These are phyloP conservation scores for Xylaria venustula DNA, from an alignment of 495 filamentous ascomycete species.

Conservation along the genomic window DNA sequence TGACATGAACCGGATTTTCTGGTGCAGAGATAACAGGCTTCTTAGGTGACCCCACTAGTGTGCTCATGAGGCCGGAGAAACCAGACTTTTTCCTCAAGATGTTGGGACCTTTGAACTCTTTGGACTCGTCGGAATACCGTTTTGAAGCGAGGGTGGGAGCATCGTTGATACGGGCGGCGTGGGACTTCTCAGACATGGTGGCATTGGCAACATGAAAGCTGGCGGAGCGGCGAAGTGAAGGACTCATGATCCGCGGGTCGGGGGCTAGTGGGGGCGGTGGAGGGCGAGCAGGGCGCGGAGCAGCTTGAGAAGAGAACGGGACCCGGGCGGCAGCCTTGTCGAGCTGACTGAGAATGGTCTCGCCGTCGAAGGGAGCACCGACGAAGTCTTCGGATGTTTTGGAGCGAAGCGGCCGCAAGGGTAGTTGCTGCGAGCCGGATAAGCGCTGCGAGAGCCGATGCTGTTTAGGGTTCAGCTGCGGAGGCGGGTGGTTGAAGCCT, in stretches of 20 bases:
- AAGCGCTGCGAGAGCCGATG: constrained; percentile 18
- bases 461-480: neutral
- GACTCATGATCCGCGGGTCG: constrained; percentile 53
- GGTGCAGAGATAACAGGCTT: constrained; percentile 91
- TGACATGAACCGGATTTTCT: constrained; percentile 96
- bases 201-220: constrained; percentile 67
- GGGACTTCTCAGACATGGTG: constrained; percentile 48
- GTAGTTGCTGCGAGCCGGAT: constrained; percentile 28
- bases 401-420: constrained; percentile 54
- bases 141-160: constrained; percentile 62
- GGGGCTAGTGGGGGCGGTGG: constrained; percentile 55
- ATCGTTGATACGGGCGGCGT: constrained; percentile 53
- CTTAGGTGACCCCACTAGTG: constrained; percentile 84
- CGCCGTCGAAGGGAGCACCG: constrained; percentile 66
- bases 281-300: constrained; percentile 36
- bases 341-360: constrained; percentile 68
- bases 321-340: constrained; percentile 57
- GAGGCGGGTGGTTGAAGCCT: neutral
- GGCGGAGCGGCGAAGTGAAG: constrained; percentile 72
- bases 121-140: constrained; percentile 81
- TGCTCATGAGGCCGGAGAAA: constrained; percentile 93
- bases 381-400: constrained; percentile 70
- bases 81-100: constrained; percentile 83
- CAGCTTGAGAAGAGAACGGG: constrained; percentile 33
- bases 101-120: constrained; percentile 53